These are phyloP conservation scores for Scytalidium sp. DNA, from an alignment of 2,329 filamentous ascomycete genomes.

Conservation along the genomic window DNA sequence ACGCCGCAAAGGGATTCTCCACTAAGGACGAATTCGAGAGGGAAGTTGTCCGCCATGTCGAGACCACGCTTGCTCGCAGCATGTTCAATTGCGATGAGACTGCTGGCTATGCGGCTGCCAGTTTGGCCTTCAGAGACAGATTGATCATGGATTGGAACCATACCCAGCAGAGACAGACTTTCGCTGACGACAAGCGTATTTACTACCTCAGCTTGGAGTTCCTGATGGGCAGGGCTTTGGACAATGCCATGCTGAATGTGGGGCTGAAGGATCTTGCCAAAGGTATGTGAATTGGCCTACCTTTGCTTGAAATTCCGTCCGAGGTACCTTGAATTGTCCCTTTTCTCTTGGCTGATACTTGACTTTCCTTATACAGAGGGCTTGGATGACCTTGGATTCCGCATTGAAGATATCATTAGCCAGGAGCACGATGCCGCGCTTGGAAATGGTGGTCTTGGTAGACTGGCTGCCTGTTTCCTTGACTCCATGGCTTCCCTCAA, in stretches of 20 bases:
- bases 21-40: conserved; percentile 80
- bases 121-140: conserved; percentile 87
- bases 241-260: conserved; percentile 98
- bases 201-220: conserved; percentile 99
- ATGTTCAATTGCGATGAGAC: conserved; percentile 97
- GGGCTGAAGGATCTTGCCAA: conserved; percentile 81
- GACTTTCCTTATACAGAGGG: conserved; percentile 56
- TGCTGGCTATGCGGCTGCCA: conserved; percentile 88
- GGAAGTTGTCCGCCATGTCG: conserved; percentile 89
- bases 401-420: conserved; percentile 89
- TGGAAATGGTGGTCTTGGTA: conserved; percentile 92
- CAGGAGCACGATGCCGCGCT: conserved; percentile 96
- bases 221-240: conserved; percentile 90
- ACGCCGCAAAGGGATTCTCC: conserved; percentile 65
- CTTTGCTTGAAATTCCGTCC: no score
- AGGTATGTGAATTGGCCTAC: conserved; percentile 49
- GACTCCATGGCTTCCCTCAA: conserved; percentile 94
- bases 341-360: background rate
- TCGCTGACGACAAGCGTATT: conserved; percentile 84
- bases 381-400: conserved; percentile 86
- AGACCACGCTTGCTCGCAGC: conserved; percentile 92
- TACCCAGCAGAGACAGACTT: conserved; percentile 95
- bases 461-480: conserved; percentile 93
- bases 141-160: conserved; percentile 96
- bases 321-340: background rate